phyloP scores from a whole-genome alignment of 768 basidiomycete species.

The Boletus eberwhitei region DNA sequence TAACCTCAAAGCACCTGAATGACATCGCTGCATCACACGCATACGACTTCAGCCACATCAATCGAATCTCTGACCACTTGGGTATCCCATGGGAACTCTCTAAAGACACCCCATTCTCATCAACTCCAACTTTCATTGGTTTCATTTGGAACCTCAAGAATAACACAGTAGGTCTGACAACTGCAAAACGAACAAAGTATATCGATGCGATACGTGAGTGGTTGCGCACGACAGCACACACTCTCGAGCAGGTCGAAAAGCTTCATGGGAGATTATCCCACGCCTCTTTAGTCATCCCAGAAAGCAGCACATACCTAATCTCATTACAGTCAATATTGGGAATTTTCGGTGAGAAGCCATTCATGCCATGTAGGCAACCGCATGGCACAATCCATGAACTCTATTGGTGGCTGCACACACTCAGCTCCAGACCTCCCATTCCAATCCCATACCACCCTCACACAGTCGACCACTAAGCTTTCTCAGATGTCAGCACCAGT shows the following conservation, averaged over 20 bases:
- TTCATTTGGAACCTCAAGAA: neutral
- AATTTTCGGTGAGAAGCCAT: neutral
- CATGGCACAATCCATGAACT: neutral
- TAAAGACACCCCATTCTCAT: neutral
- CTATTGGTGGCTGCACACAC: neutral
- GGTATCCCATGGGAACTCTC: neutral
- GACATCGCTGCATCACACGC: accelerated
- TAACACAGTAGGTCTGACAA: no score
- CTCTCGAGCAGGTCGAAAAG: neutral
- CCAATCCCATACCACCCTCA: neutral
- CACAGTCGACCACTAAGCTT: neutral
- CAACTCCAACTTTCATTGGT: neutral
- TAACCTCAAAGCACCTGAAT: neutral
- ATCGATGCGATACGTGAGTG: neutral
- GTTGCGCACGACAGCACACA: neutral
- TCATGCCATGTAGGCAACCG: neutral
- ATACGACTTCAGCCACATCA: neutral
- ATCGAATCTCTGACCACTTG: neutral
- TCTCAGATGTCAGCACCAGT: neutral
- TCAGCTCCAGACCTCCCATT: neutral
- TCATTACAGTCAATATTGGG: neutral
- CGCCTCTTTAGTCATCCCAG: neutral
- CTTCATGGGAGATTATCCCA: neutral
- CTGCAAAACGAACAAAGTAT: no score
- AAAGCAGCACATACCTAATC: neutral